Percentiles rank a stretch among this genome's conserved stretches.
Evolutionary conservation across 2,329 filamentous ascomycete genomes (phyloP).

Genomic region (Calonectria montana): DNA sequence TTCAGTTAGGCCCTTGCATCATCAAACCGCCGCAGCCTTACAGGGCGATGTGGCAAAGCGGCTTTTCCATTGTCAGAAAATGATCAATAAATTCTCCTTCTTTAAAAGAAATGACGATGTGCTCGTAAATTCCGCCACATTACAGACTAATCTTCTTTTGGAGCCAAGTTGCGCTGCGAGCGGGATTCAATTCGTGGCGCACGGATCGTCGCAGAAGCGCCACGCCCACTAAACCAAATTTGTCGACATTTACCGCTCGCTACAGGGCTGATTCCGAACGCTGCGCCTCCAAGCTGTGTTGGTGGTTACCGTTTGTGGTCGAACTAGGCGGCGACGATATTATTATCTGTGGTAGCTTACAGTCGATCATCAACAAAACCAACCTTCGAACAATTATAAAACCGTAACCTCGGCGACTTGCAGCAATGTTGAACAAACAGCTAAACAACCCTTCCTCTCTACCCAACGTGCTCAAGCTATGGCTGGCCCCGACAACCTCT

Average conservation of each 20-base stretch:
- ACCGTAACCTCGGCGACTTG: not conserved
- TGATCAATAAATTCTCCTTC: not conserved
- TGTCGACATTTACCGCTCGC: not conserved
- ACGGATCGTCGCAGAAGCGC: not conserved
- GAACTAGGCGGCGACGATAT: not conserved
- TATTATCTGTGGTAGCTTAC: not conserved
- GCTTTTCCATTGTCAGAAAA: not conserved
- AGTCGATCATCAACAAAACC: not conserved
- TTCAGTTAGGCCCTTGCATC: too few species aligned
- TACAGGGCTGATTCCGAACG: not conserved
- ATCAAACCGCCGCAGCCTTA: too few species aligned
- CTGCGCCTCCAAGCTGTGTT: not conserved
- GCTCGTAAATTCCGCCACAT: not conserved
- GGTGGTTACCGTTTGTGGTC: not conserved
- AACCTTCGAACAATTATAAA: not conserved
- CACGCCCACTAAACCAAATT: not conserved
- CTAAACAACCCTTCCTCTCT: not conserved
- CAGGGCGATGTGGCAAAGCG: not conserved
- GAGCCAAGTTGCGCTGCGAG: not conserved
- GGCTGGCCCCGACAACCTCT: slow-evolving; percentile 35
- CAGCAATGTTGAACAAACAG: not conserved
- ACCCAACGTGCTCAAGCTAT: not conserved
- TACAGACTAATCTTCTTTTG: not conserved
- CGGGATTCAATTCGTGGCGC: not conserved
- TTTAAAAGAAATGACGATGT: not conserved